Conservation (phyloP, 306 rosid species). For the Rosa multiflora region DNA sequence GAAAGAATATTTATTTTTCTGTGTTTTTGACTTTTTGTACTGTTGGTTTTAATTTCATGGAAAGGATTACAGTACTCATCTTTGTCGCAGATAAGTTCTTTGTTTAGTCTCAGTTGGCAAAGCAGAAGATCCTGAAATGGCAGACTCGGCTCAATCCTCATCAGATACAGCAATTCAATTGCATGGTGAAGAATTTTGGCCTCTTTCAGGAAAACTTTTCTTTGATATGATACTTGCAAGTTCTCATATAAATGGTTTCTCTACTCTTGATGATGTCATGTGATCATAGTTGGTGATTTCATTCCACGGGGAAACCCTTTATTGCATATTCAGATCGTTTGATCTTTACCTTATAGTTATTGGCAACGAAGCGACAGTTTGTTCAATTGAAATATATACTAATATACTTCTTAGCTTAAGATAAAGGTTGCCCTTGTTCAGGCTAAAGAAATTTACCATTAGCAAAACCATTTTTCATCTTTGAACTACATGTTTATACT, state of each 20-base stretch:
- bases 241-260: neutral
- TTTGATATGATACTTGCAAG: conserved; percentile 23
- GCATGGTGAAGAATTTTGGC: conserved; percentile 33
- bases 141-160: neutral
- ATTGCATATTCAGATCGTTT: neutral
- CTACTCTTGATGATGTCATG: neutral
- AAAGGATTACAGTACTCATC: neutral
- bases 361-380: no score
- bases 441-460: neutral
- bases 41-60: no score
- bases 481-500: no score
- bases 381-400: no score
- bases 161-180: conserved; percentile 12
- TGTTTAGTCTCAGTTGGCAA: neutral
- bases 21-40: no score
- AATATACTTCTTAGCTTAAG: no score
- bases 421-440: neutral
- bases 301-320: neutral
- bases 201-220: conserved; percentile 48
- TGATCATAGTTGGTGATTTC: neutral
- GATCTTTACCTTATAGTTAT: no score
- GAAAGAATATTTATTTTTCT: no score
- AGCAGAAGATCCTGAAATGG: conserved; percentile 15
- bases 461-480: no score
- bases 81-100: neutral